phyloP scores from a whole-genome alignment of 371 early-diverging fungal species.

The Apophysomyces elegans region DNA sequence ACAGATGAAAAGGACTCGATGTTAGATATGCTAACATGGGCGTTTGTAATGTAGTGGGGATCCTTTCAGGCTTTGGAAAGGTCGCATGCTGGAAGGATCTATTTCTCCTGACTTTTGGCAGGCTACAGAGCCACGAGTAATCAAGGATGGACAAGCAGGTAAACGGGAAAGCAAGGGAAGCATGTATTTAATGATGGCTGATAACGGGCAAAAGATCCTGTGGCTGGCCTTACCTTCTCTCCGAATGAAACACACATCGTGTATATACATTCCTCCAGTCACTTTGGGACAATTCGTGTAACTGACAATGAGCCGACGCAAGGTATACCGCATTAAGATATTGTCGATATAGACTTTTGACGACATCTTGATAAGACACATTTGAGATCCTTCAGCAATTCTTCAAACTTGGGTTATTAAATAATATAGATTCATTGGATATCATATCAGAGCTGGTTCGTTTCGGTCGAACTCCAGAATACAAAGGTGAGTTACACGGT shows the following conservation, averaged over 20 bases:
- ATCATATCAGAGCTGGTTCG: constrained; percentile 42
- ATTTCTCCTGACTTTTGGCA: constrained; percentile 29
- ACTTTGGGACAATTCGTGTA: constrained; percentile 32
- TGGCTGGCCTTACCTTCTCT: constrained; percentile 37
- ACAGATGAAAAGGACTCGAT: background rate
- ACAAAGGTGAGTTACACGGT: constrained; percentile 21
- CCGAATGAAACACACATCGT: constrained; percentile 47
- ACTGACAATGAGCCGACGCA: constrained; percentile 22
- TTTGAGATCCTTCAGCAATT: constrained; percentile 15
- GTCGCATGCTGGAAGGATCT: constrained; percentile 3
- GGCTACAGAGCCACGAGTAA: constrained; percentile 19
- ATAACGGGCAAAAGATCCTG: constrained; percentile 23
- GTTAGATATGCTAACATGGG: background rate
- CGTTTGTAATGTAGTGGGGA: background rate
- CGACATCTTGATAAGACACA: constrained; percentile 1
- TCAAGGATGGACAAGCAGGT: constrained; percentile 19
- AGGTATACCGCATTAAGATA: background rate
- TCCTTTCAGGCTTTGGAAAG: background rate
- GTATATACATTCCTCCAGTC: constrained; percentile 34
- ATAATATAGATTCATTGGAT: constrained; percentile 39
- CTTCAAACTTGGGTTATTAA: constrained; percentile 35
- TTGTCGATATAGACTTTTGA: background rate
- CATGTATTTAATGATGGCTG: background rate
- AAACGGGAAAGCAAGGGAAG: constrained; percentile 3
- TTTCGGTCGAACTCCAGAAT: constrained; percentile 15